phyloP scores from a whole-genome alignment of 129 eudicot genomes.

The Pulicaria dysenterica region DNA sequence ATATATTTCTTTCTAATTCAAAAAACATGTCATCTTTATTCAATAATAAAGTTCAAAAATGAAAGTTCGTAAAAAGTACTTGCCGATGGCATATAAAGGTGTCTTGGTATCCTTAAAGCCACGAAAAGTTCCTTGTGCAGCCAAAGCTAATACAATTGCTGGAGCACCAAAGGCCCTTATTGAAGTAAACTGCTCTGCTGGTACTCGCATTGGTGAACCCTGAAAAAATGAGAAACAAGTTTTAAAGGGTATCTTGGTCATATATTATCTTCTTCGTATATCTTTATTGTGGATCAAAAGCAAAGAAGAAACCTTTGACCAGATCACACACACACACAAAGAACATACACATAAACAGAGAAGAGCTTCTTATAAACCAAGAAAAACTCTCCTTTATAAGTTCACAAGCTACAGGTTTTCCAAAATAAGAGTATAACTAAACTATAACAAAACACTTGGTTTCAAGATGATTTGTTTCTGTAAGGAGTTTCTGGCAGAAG shows the following conservation, averaged over 20 bases:
- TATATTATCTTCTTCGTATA: neutral
- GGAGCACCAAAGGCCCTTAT: slow-evolving; percentile 98
- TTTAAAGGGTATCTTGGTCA: neutral
- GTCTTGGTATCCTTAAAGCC: slow-evolving; percentile 96
- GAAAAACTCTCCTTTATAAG: neutral
- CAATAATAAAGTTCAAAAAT: no score
- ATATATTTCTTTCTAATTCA: neutral
- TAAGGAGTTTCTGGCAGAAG: neutral
- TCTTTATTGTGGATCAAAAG: neutral
- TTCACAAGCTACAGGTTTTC: neutral
- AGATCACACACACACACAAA: no score
- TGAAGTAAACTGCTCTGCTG: slow-evolving; percentile 81
- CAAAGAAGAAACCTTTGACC: neutral
- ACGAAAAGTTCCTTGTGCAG: slow-evolving; percentile 97
- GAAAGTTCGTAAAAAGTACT: slow-evolving; percentile 35
- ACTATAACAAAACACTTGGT: slow-evolving; percentile 9
- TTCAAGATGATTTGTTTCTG: slow-evolving; percentile 1
- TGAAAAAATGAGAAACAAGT: slow-evolving; percentile 20
- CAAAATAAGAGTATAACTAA: neutral
- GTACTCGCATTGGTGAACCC: slow-evolving; percentile 90
- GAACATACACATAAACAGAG: neutral
- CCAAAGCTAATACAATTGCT: slow-evolving; percentile 86
- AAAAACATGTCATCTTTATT: neutral
- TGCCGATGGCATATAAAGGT: slow-evolving; percentile 92
- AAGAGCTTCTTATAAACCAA: neutral